phyloP scores from a whole-genome alignment of 2,329 filamentous ascomycete genomes.

The Aspergillus thermomutatus region DNA sequence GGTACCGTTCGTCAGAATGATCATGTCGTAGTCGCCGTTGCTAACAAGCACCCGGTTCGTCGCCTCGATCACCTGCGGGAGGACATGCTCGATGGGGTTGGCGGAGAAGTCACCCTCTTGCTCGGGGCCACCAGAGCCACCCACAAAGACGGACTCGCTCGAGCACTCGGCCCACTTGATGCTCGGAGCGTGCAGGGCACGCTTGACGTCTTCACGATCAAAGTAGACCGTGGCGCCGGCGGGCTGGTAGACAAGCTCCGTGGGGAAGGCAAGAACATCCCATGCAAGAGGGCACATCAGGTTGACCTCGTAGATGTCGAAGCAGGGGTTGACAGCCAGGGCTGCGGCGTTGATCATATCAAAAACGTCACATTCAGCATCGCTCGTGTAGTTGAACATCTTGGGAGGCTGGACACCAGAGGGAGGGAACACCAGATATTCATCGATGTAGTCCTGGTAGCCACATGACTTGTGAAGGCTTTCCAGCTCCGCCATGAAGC shows the following conservation, averaged over 20 bases:
- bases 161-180: conserved; percentile 35
- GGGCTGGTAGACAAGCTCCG: conserved; percentile 54
- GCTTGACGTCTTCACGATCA: conserved; percentile 66
- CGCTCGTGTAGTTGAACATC: conserved; percentile 44
- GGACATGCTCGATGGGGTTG: conserved; percentile 52
- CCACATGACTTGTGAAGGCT: conserved; percentile 44
- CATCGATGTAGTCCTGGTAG: conserved; percentile 45
- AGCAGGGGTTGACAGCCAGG: conserved; percentile 68
- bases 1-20: conserved; percentile 67
- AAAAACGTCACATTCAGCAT: conserved; percentile 56
- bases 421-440: conserved; percentile 53
- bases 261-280: conserved; percentile 66
- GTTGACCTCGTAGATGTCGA: conserved; percentile 70
- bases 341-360: conserved; percentile 55
- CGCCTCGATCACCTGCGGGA: conserved; percentile 41
- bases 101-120: conserved; percentile 42
- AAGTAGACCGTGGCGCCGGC: conserved; percentile 64
- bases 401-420: conserved; percentile 55
- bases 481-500: conserved; percentile 41
- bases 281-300: conserved; percentile 68
- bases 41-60: conserved; percentile 72
- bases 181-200: conserved; percentile 59
- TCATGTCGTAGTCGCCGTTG: conserved; percentile 70
- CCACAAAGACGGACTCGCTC: conserved; percentile 42
- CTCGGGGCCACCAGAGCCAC: conserved; percentile 37